Evolutionary conservation across 2,329 filamentous ascomycete species (phyloP), one percentile per base, ranked within the genome.

Genomic region (Coniochaeta prunicola): DNA sequence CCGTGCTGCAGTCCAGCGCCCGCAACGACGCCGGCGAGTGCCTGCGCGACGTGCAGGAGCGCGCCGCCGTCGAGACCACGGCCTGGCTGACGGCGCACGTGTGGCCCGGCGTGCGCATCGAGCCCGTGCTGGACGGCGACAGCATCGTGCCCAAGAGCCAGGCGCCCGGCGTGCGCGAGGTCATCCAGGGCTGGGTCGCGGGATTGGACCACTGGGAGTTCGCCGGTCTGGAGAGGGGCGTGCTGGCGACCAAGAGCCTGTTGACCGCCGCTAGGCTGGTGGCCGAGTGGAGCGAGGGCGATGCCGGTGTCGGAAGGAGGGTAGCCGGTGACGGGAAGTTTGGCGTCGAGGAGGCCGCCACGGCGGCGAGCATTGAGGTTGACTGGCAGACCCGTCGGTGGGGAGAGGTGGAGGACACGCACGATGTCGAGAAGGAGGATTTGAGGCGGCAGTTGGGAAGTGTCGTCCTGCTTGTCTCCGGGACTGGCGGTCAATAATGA

Each of bases 381-480:
- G 81, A 85, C 63, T 97, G 91, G 88, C 94, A 99, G 81, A 96
- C 88, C 1, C 78, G 83, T 30, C 87, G 89, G 74, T 97, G 94
- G 93, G 94, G 94, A 9, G 92, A 96, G 78, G 94, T 99, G 0
- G 94, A 99, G 72, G 92, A 99, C 74, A 96, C 92, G 30, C 94
- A 99, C 74, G 94, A 99, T 77, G 94, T 99, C 1, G 89, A 96
- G 67, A 90, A 87, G 73, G 93, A 96, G 73, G 94, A 99, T 73
- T 66, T 97, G 64, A 83, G 85, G 69, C 82, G 93, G 67, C 94
- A 97, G 76, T 76, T 97, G 60, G 94, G 93, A 15, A 96, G 91
- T 70, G 90, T 91, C 12, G 81, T 96, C 17, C 70, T 97, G 68
- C 76, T 97, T 56, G 89, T 97, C 10, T 87, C 84, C 59, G 89